Base-by-base conservation (phyloP, 2,329 filamentous ascomycete species). In the Xylariaceae sp. region DNA sequence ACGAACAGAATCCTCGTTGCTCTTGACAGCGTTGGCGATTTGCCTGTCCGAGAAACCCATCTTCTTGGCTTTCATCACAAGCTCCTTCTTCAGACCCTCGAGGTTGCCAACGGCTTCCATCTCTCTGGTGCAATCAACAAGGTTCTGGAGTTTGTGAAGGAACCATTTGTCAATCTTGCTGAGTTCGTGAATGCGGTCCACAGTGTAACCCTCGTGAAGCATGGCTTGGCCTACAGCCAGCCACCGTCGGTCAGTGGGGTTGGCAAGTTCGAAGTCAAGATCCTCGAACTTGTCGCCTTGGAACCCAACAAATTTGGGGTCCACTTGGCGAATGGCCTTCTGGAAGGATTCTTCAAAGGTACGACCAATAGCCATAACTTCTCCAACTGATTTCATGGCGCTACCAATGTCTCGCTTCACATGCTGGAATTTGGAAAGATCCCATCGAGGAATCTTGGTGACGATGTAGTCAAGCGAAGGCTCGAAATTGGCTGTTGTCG, bases 111-210 rank as follows among this genome's bases (percentile, higher is more conserved):
- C 84, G 31, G 87, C 83, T 75, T 96, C 84, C 57, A 99, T 84
- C 70, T 96, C 89, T 60, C 84, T 84, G 54, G 88, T 90, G 76
- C 88, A 92, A 72, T 97, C 84, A 47, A 96, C 94, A 65, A 99
- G 89, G 78, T 97, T 97, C 76, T 96, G 87, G 47, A 99, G 84
- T 82, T 99, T 97, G 84, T 97, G 84, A 64, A 99, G 76, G 81
- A 99, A 99, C 94, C 94, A 97, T 75, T 96, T 96, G 78, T 97
- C 94, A 66, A 99, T 99, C 81, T 96, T 97, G 75, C 89, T 96
- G 63, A 99, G 78, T 6, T 97, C 90, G 69, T 97, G 91, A 14
- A 99, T 81, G 71, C 82, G 86, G 60, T 99, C 93, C 43, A 97
- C 91, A 1, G 89, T 84, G 79, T 99, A 99, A 72, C 88, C 88